Conservation (phyloP, 2,329 filamentous ascomycete species). For the Fusarium caatingaense region DNA sequence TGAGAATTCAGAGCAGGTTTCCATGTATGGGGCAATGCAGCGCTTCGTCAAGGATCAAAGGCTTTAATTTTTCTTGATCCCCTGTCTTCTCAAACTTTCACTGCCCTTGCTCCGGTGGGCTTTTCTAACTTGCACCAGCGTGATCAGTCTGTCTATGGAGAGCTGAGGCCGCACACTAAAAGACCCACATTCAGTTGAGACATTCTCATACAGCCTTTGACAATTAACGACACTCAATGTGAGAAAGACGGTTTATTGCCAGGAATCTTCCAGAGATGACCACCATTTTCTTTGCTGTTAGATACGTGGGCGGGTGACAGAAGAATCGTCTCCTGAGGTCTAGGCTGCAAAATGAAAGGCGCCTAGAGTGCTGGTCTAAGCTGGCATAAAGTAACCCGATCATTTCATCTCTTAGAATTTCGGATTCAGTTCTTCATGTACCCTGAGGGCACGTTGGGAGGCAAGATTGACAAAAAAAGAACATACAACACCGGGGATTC, state of each 20-base stretch:
- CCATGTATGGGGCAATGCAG: not conserved
- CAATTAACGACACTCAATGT: fast-evolving
- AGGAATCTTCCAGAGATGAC: too few species aligned
- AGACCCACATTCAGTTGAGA: not conserved
- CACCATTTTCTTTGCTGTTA: too few species aligned
- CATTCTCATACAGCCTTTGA: not conserved
- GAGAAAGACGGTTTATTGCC: not conserved
- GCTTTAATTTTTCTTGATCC: not conserved
- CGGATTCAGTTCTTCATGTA: not conserved
- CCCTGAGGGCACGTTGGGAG: too few species aligned
- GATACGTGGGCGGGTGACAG: too few species aligned
- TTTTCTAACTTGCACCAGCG: not conserved
- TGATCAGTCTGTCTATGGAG: not conserved
- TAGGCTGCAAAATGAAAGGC: too few species aligned
- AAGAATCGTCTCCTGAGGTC: too few species aligned
- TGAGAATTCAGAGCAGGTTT: not conserved
- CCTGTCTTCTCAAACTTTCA: not conserved
- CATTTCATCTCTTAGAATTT: too few species aligned
- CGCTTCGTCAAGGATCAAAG: too few species aligned
- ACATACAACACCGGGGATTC: not conserved
- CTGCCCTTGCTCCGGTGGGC: not conserved
- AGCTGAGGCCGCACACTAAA: not conserved
- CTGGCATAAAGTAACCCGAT: too few species aligned
- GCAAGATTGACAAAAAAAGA: not conserved
- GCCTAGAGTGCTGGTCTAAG: too few species aligned